Evolutionary conservation across 495 filamentous ascomycete species (phyloP).

Genomic region (Podospora tetraspora): DNA sequence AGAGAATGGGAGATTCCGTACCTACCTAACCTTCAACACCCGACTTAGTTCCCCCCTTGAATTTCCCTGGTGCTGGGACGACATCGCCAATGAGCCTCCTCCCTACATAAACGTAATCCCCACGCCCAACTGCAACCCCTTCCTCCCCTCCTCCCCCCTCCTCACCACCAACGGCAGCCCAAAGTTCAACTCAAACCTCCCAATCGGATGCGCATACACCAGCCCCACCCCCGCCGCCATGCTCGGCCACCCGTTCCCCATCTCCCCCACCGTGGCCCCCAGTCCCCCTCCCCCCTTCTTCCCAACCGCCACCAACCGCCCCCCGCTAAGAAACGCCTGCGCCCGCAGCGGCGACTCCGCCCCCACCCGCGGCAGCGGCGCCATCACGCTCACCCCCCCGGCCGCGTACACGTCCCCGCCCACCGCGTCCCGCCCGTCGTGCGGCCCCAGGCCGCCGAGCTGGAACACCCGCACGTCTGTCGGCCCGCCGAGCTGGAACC

Average conservation of each 20-base stretch:
- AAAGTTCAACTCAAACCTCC: conserved; percentile 93
- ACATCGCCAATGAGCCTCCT: no score
- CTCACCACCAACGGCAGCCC: conserved; percentile 77
- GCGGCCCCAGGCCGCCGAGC: conserved; percentile 79
- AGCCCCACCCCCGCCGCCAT: conserved; percentile 81
- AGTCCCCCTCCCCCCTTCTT: conserved; percentile 33
- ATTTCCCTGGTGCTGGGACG: no score
- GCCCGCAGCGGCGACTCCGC: conserved; percentile 77
- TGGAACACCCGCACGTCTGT: conserved; percentile 94
- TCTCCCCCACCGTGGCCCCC: conserved; percentile 50
- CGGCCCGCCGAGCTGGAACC: conserved; percentile 89
- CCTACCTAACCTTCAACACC: no score
- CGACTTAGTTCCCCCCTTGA: no score
- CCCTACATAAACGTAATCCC: conserved; percentile 84
- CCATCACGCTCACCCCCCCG: conserved; percentile 72
- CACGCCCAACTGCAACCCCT: conserved; percentile 88
- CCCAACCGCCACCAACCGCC: conserved; percentile 69
- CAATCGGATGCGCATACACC: conserved; percentile 88
- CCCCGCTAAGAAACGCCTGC: conserved; percentile 87
- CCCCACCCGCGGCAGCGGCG: conserved; percentile 76
- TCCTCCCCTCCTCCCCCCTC: conserved; percentile 76
- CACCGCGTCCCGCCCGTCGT: conserved; percentile 75
- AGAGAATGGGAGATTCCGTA: no score
- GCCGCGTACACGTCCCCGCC: conserved; percentile 91
- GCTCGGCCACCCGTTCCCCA: conserved; percentile 73